Evolutionary conservation across 129 eudicot species (phyloP), one percentile per base, ranked within the genome.

Genomic region (Calendula officinalis): DNA sequence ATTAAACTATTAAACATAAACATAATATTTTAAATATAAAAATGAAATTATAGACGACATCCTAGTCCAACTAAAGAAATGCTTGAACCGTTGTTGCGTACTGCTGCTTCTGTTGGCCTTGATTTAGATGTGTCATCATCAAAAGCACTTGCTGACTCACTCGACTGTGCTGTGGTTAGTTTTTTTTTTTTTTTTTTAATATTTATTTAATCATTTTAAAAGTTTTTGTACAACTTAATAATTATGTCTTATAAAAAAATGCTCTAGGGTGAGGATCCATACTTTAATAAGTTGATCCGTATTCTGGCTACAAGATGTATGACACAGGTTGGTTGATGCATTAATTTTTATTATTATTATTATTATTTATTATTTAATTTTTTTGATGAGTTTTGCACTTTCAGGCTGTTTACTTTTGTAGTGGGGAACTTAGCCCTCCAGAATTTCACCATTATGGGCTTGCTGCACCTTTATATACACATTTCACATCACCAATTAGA

Each of bases 381-480:
- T 74, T 27, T 57, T 11, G 51, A 10, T 48, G 48, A 12, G 40
- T 62, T 22, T 60, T 10, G 65, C 56, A 72, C 35, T 70, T 22
- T 74, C 81, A 92, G 98, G 98, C 98, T 7, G 98, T 92, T 12
- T 92, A 92, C 83, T 92, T 92, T 76, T 92, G 98, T 67, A 92
- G 98, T 54, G 98, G 98, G 60, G 98, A 92, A 52, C 88, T 92
- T 47, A 92, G 85, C 66, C 95, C 91, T 13, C 96, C 96, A 44
- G 98, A 92, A 75, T 92, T 78, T 75, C 74, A 54, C 71, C 98
- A 92, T 77, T 92, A 92, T 72, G 98, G 96, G 66, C 98, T 92
- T 71, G 95, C 98, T 36, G 80, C 96, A 8, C 91, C 87, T 52
- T 45, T 92, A 12, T 92, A 92, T 66, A 92, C 98, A 36, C 98